Conservation (phyloP, 192 early-diverging fungal species). For the Mortierella alpina region DNA sequence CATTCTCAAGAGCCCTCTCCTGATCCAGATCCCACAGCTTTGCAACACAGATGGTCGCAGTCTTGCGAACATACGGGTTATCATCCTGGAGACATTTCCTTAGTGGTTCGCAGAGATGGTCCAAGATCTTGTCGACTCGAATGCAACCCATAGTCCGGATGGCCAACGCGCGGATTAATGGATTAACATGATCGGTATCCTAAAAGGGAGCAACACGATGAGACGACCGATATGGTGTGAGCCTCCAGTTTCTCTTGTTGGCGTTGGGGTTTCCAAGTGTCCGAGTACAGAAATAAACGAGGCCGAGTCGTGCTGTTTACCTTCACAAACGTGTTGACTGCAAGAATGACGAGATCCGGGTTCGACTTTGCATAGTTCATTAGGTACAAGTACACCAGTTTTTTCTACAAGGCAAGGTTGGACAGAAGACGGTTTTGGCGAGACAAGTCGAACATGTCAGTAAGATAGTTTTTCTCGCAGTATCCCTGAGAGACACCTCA, state of each 20-base stretch:
- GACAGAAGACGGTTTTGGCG: background rate
- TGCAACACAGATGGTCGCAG: slow-evolving; percentile 94
- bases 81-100: slow-evolving; percentile 91
- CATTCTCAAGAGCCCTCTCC: slow-evolving; percentile 90
- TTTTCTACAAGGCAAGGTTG: slow-evolving; percentile 70
- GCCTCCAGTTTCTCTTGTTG: background rate
- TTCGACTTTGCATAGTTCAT: slow-evolving; percentile 99
- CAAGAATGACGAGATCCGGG: slow-evolving; percentile 96
- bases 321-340: slow-evolving; percentile 98
- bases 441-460: no score
- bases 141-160: slow-evolving; percentile 99
- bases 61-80: slow-evolving; percentile 98
- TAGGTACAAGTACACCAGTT: slow-evolving; percentile 96
- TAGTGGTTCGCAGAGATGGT: slow-evolving; percentile 92
- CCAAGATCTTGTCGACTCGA: slow-evolving; percentile 94
- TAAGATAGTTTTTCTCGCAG: no score
- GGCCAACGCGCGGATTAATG: slow-evolving; percentile 93
- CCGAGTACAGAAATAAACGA: no score
- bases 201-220: background rate
- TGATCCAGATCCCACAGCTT: slow-evolving; percentile 97
- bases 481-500: background rate
- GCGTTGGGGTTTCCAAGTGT: background rate
- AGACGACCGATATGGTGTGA: background rate
- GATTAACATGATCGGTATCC: slow-evolving; percentile 97
- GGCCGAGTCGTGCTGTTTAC: slow-evolving; percentile 43